Evolutionary conservation across 139 green algal species (phyloP).

Genomic region (Chlamydomonas eustigma): DNA sequence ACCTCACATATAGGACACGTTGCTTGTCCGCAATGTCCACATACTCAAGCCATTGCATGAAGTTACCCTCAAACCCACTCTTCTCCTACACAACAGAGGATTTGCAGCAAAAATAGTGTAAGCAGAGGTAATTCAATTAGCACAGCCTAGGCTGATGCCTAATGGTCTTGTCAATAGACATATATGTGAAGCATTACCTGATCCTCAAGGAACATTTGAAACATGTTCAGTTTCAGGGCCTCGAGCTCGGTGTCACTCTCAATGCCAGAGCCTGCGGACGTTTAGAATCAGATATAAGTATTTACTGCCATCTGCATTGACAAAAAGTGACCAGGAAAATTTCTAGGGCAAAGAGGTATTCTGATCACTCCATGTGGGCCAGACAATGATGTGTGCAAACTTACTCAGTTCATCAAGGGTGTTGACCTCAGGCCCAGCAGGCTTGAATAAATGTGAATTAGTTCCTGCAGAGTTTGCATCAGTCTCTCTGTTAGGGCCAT

Average conservation of each 20-base stretch:
- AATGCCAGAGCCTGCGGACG: background rate
- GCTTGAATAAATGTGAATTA: constrained; percentile 14
- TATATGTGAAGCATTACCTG: constrained; percentile 47
- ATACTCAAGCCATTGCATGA: constrained; percentile 8
- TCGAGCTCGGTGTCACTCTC: constrained; percentile 14
- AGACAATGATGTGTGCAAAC: background rate
- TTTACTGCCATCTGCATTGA: background rate
- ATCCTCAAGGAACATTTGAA: constrained; percentile 40
- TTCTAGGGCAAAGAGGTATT: background rate
- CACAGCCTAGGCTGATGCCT: too few species aligned
- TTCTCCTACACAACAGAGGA: too few species aligned
- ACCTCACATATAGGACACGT: background rate
- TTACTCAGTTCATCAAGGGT: constrained; percentile 19
- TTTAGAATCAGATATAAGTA: background rate
- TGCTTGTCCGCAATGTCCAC: background rate
- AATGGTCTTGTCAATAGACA: constrained; percentile 43
- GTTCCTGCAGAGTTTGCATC: constrained; percentile 7
- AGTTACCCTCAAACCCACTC: constrained; percentile 4
- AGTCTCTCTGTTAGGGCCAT: background rate
- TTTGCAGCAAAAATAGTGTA: too few species aligned
- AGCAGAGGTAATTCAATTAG: too few species aligned
- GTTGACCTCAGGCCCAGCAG: background rate
- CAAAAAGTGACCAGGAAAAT: background rate
- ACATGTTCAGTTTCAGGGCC: constrained; percentile 36
- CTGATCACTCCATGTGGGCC: background rate